phyloP scores from a whole-genome alignment of 352 stramenopile species.

The Phytophthora boehmeriae region DNA sequence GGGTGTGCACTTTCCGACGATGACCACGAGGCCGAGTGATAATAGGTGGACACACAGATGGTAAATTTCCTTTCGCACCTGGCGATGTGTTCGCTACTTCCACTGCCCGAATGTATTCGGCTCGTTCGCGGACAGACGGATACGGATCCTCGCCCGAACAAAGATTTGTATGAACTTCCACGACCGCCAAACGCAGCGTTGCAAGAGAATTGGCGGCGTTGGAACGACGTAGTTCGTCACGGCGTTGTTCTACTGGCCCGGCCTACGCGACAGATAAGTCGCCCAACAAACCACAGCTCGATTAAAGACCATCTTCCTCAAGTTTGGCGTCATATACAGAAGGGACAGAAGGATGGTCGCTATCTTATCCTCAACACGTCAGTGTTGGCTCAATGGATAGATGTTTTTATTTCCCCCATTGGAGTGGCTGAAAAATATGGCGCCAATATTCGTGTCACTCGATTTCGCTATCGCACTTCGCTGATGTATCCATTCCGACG shows the following conservation, averaged over 20 bases:
- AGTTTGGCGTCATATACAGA: not conserved
- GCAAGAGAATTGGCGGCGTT: not conserved
- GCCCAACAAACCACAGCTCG: constrained; percentile 2
- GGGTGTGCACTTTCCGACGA: no score
- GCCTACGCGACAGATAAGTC: not conserved
- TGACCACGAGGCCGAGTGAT: not conserved
- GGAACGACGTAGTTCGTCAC: constrained; percentile 4
- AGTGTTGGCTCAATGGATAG: not conserved
- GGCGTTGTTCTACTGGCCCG: not conserved
- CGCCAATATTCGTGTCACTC: constrained; percentile 1
- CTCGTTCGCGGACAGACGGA: not conserved
- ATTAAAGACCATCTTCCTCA: not conserved
- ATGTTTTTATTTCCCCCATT: constrained; percentile 3
- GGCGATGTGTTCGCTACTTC: not conserved
- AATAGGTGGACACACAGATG: not conserved
- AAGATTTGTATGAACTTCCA: constrained; percentile 10
- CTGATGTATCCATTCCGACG: not conserved
- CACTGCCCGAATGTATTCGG: not conserved
- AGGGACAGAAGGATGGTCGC: not conserved
- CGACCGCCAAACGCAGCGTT: not conserved
- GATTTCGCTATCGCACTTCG: not conserved
- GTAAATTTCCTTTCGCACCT: not conserved
- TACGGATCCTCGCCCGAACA: constrained; percentile 1
- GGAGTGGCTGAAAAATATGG: constrained; percentile 5
- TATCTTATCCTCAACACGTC: not conserved